phyloP scores from a whole-genome alignment of 768 basidiomycete genomes.

The Mycena galopus region DNA sequence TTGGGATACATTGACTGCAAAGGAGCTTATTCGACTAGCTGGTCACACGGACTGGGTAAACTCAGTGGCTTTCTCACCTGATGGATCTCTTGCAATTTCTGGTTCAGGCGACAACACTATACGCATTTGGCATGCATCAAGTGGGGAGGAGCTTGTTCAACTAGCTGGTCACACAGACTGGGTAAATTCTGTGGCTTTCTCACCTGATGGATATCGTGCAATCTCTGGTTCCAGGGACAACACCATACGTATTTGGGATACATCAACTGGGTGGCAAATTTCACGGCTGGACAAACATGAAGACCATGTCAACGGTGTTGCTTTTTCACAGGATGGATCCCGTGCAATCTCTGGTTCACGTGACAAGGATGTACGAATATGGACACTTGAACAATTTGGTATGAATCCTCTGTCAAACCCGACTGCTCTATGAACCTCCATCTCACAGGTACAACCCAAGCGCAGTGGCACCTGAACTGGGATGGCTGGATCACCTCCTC shows the following conservation, averaged over 20 bases:
- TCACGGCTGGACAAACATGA: no score
- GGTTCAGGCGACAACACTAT: not conserved
- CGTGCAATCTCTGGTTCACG: no score
- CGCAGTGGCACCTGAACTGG: not conserved
- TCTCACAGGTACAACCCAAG: not conserved
- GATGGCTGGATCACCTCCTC: slow-evolving; percentile 10
- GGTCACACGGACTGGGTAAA: not conserved
- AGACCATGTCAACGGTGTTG: no score
- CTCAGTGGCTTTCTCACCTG: not conserved
- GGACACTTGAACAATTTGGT: no score
- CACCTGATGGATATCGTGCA: not conserved
- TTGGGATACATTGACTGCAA: not conserved
- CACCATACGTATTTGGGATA: no score
- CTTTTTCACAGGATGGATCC: no score
- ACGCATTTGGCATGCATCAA: not conserved
- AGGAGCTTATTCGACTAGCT: not conserved
- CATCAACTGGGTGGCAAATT: no score
- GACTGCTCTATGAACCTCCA: no score
- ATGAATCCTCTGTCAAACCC: no score
- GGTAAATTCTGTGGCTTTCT: not conserved
- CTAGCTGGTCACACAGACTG: no score
- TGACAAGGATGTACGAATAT: not conserved
- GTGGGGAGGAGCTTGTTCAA: no score
- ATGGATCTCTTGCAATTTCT: not conserved
- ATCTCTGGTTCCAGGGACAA: not conserved